phyloP scores from a whole-genome alignment of 371 early-diverging fungal species.

The Batrachochytrium dendrobatidis region DNA sequence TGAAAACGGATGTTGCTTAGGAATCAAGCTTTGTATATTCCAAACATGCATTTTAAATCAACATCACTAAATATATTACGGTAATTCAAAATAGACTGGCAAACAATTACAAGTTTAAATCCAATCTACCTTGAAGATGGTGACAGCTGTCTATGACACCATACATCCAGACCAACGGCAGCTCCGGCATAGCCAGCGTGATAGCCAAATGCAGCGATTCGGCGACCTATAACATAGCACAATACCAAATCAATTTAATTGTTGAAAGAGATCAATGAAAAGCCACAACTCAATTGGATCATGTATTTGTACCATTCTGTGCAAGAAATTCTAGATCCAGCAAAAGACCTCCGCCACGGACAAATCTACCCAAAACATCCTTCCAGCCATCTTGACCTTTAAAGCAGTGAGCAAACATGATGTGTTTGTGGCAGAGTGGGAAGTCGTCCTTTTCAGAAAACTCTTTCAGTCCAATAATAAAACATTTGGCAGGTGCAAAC shows the following conservation, averaged over 20 bases:
- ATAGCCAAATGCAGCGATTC: constrained; percentile 96
- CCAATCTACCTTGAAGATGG: not conserved
- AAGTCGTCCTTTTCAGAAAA: constrained; percentile 87
- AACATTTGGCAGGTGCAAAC: constrained; percentile 78
- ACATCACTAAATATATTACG: too few species aligned
- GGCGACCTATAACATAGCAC: constrained; percentile 48
- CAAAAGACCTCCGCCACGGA: constrained; percentile 78
- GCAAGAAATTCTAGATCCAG: constrained; percentile 90
- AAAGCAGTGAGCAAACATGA: constrained; percentile 97
- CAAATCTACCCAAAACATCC: constrained; percentile 77
- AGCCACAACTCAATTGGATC: too few species aligned
- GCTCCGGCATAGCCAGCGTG: constrained; percentile 95
- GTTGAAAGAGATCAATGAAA: not conserved
- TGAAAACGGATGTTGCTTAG: constrained; percentile 74
- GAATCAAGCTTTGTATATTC: too few species aligned
- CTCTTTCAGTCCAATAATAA: constrained; percentile 93
- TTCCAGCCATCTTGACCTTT: constrained; percentile 93
- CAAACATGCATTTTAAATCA: constrained; percentile 1
- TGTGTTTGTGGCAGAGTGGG: constrained; percentile 89
- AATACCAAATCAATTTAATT: not conserved
- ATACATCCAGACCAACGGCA: constrained; percentile 85
- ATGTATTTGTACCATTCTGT: constrained; percentile 47
- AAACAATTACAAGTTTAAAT: not conserved
- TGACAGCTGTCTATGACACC: constrained; percentile 66
- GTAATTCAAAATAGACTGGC: not conserved